phyloP scores from a whole-genome alignment of 345 rosid genomes.

The Gossypium turneri region DNA sequence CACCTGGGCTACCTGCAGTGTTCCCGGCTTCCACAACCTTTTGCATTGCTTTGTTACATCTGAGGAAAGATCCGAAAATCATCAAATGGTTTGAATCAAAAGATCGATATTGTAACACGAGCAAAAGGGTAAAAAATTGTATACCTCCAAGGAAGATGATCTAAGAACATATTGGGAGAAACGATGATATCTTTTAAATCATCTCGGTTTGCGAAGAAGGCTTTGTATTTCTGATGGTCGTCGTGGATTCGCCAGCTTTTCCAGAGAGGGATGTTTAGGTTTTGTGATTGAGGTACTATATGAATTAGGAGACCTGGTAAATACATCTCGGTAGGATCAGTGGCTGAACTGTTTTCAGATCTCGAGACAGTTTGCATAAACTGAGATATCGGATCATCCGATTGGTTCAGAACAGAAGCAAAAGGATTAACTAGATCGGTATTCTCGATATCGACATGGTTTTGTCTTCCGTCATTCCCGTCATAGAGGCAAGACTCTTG shows the following conservation, averaged over 20 bases:
- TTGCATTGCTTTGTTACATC: slow-evolving; percentile 62
- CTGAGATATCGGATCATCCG: slow-evolving; percentile 52
- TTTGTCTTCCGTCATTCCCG: slow-evolving; percentile 21
- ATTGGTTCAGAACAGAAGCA: slow-evolving; percentile 9
- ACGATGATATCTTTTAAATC: slow-evolving; percentile 68
- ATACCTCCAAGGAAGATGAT: slow-evolving; percentile 96
- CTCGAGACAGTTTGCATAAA: slow-evolving; percentile 58
- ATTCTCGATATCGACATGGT: slow-evolving; percentile 14
- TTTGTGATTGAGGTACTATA: slow-evolving; percentile 46
- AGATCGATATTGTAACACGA: neutral
- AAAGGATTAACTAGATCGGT: slow-evolving; percentile 30
- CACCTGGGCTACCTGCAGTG: slow-evolving; percentile 16
- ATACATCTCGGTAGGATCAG: slow-evolving; percentile 60
- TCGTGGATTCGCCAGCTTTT: slow-evolving; percentile 47
- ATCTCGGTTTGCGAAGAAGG: slow-evolving; percentile 62
- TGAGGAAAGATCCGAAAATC: slow-evolving; percentile 19
- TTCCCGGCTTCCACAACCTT: slow-evolving; percentile 57
- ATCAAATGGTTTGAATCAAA: neutral
- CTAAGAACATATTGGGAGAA: slow-evolving; percentile 85
- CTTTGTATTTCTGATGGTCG: slow-evolving; percentile 38
- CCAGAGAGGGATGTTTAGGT: slow-evolving; percentile 42
- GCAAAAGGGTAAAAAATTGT: neutral
- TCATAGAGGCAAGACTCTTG: slow-evolving; percentile 24
- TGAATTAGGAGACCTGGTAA: slow-evolving; percentile 78
- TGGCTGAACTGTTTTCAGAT: slow-evolving; percentile 25